Percentiles rank a stretch among this genome's conserved stretches.
Conservation (phyloP, 2,329 filamentous ascomycete species). For the Coniochaeta prunicola region DNA sequence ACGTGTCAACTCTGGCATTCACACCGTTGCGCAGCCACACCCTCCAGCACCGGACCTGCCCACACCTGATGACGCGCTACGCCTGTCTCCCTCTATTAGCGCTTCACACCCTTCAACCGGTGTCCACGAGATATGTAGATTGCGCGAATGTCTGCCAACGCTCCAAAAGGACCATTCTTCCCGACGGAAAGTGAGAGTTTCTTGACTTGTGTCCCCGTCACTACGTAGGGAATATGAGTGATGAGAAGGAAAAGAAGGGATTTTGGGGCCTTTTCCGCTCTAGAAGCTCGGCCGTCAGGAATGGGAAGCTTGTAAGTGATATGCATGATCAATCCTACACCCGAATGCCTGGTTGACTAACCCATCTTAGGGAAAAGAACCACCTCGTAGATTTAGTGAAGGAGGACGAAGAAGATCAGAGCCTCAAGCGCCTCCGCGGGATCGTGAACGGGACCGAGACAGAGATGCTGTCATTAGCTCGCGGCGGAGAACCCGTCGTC, state of each 20-base stretch:
- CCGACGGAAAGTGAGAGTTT: neutral
- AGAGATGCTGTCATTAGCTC: conserved; percentile 14
- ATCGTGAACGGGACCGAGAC: neutral
- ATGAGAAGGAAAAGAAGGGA: conserved; percentile 31
- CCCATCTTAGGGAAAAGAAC: conserved; percentile 20
- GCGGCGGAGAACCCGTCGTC: conserved; percentile 34
- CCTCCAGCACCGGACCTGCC: neutral
- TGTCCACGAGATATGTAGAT: neutral
- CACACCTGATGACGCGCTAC: conserved; percentile 1
- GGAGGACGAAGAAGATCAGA: conserved; percentile 12
- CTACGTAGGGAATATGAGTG: conserved; percentile 13
- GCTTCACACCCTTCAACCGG: neutral
- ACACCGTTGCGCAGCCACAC: neutral
- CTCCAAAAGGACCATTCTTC: neutral
- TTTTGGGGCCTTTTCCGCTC: conserved; percentile 44
- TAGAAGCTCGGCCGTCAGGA: conserved; percentile 32
- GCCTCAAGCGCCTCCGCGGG: neutral
- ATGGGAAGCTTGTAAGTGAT: conserved; percentile 25
- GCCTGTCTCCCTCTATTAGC: neutral
- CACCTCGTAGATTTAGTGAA: conserved; percentile 23
- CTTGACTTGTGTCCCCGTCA: neutral
- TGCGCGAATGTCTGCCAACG: neutral
- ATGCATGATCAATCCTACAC: conserved; percentile 19
- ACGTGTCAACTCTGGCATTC: neutral
- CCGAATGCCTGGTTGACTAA: conserved; percentile 6